Conservation (phyloP, 1,284 basidiomycete species). For the Ustilago crameri region DNA sequence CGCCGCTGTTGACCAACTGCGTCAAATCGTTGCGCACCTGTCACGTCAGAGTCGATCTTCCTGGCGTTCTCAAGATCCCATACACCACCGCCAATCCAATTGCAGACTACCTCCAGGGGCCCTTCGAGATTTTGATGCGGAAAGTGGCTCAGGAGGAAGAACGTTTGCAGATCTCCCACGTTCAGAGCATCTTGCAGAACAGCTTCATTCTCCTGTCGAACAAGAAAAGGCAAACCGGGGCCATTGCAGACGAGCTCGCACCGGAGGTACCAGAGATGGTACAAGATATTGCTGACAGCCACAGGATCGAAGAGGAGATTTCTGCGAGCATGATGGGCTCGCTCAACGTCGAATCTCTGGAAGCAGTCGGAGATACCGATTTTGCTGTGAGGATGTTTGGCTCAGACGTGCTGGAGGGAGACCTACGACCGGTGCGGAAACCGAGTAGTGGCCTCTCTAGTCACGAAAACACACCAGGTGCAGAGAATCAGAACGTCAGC, state of each 20-base stretch:
- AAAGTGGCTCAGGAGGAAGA: slow-evolving; percentile 34
- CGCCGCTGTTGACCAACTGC: slow-evolving; percentile 39
- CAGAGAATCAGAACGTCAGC: slow-evolving; percentile 1
- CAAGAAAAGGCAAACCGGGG: slow-evolving; percentile 35
- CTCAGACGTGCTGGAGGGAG: slow-evolving; percentile 32
- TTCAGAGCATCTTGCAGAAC: slow-evolving; percentile 38
- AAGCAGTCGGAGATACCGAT: slow-evolving; percentile 37
- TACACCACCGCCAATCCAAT: slow-evolving; percentile 37
- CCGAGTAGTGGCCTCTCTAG: slow-evolving; percentile 2
- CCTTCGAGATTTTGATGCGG: slow-evolving; percentile 45
- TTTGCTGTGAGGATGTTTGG: slow-evolving; percentile 41
- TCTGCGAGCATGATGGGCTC: slow-evolving; percentile 39
- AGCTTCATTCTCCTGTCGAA: slow-evolving; percentile 18
- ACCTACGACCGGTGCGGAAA: slow-evolving; percentile 26
- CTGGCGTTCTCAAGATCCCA: slow-evolving; percentile 34
- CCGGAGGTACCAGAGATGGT: slow-evolving; percentile 42
- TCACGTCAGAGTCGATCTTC: slow-evolving; percentile 35
- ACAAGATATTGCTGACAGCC: slow-evolving; percentile 43
- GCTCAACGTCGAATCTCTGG: slow-evolving; percentile 30
- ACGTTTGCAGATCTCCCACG: slow-evolving; percentile 34
- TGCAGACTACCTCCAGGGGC: slow-evolving; percentile 39
- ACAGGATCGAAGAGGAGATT: slow-evolving; percentile 40
- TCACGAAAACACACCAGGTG: slow-evolving; percentile 23
- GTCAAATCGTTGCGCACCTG: slow-evolving; percentile 43
- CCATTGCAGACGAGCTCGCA: slow-evolving; percentile 28